Evolutionary conservation across 306 rosid genomes (phyloP).

Genomic region (Nissolia schottii): DNA sequence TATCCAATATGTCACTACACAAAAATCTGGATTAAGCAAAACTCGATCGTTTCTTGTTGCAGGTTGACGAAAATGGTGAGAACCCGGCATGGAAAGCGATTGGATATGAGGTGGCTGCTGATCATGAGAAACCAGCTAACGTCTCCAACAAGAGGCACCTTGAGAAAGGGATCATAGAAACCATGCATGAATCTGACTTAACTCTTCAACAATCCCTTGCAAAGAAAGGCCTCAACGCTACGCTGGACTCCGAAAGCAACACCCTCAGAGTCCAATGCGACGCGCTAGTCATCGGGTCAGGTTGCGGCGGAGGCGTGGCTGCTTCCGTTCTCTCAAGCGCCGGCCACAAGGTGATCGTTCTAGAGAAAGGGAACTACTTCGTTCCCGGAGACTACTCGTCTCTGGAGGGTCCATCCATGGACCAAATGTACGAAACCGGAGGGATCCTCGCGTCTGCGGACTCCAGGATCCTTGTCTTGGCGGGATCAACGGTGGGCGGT

Average conservation of each 20-base stretch:
- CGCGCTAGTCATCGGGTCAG: slow-evolving; percentile 69
- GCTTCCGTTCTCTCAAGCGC: slow-evolving; percentile 69
- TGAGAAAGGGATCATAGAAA: too few relatives aligned
- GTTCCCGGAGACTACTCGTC: slow-evolving; percentile 60
- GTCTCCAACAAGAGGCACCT: too few relatives aligned
- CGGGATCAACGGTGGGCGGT: slow-evolving; percentile 85
- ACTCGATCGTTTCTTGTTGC: too few relatives aligned
- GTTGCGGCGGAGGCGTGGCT: slow-evolving; percentile 91
- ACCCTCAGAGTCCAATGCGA: slow-evolving; percentile 58
- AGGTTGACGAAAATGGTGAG: too few relatives aligned
- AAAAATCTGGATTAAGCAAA: too few relatives aligned
- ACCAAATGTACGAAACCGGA: slow-evolving; percentile 65
- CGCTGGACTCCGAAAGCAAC: slow-evolving; percentile 27
- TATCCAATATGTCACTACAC: too few relatives aligned
- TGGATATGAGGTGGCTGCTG: too few relatives aligned
- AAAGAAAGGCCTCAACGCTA: too few relatives aligned
- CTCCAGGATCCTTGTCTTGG: slow-evolving; percentile 48
- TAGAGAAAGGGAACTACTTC: slow-evolving; percentile 84
- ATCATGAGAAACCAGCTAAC: too few relatives aligned
- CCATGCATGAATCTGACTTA: too few relatives aligned
- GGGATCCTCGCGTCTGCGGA: slow-evolving; percentile 50
- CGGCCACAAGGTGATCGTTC: slow-evolving; percentile 69
- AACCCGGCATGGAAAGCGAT: too few relatives aligned
- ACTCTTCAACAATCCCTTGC: too few relatives aligned
- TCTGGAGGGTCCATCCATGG: slow-evolving; percentile 69